phyloP scores from a whole-genome alignment of 768 basidiomycete species.

The Flagelloscypha sp. region DNA sequence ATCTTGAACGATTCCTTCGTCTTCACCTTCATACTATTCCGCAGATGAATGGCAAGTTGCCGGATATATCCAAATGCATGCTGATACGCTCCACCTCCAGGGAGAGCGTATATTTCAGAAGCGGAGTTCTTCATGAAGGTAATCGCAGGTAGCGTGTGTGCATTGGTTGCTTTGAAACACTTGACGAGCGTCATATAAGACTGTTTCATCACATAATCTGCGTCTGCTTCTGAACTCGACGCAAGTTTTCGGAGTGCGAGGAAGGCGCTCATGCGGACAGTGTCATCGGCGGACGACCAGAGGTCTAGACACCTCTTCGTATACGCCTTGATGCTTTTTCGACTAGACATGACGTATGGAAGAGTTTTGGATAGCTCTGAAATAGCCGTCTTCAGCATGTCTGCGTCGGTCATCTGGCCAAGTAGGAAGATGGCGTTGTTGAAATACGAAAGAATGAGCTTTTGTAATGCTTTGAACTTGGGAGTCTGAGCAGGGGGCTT shows the following conservation, averaged over 20 bases:
- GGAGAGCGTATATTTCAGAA: slow-evolving; percentile 79
- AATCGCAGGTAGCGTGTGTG: slow-evolving; percentile 82
- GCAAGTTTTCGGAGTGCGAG: slow-evolving; percentile 77
- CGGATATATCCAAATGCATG: slow-evolving; percentile 96
- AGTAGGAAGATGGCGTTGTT: slow-evolving; percentile 77
- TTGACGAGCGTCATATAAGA: slow-evolving; percentile 78
- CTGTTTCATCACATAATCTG: slow-evolving; percentile 86
- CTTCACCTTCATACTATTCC: slow-evolving; percentile 85
- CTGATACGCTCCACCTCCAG: slow-evolving; percentile 72
- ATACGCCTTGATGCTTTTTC: slow-evolving; percentile 80
- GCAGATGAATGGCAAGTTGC: slow-evolving; percentile 85
- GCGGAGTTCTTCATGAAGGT: slow-evolving; percentile 98
- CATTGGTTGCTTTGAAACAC: slow-evolving; percentile 75
- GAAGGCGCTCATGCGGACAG: slow-evolving; percentile 77
- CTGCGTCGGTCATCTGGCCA: slow-evolving; percentile 62
- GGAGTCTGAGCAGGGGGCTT: slow-evolving; percentile 76
- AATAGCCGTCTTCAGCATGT: slow-evolving; percentile 61
- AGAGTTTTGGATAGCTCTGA: slow-evolving; percentile 82
- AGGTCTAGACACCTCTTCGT: slow-evolving; percentile 83
- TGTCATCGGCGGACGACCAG: slow-evolving; percentile 80
- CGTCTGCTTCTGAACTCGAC: slow-evolving; percentile 59
- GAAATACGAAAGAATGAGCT: slow-evolving; percentile 84
- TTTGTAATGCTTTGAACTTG: slow-evolving; percentile 80
- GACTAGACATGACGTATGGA: slow-evolving; percentile 78
- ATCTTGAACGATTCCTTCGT: slow-evolving; percentile 89